Conservation (phyloP, 1,139 yeast genomes). For the Nematodospora anomalae region DNA sequence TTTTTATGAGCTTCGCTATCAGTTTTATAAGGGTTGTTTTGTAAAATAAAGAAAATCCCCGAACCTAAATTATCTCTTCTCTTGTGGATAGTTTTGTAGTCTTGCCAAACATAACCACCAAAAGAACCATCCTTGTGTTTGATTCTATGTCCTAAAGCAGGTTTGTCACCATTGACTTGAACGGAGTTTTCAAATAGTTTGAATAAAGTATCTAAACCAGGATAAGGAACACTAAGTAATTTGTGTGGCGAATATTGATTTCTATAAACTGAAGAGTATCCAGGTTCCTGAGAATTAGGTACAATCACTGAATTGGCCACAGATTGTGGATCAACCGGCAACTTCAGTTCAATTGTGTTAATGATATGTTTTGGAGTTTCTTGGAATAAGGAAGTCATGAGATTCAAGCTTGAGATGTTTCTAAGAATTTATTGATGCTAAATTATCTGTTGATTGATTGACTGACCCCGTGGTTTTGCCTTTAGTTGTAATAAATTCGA, state of each 20-base stretch:
- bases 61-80: constrained; percentile 58
- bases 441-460: not conserved
- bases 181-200: constrained; percentile 48
- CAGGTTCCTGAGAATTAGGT: constrained; percentile 33
- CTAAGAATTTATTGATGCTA: not conserved
- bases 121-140: constrained; percentile 41
- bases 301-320: constrained; percentile 20
- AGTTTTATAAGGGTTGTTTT: constrained; percentile 40
- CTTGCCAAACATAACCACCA: constrained; percentile 48
- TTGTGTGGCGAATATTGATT: constrained; percentile 38
- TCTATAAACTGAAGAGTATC: constrained; percentile 56
- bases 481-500: too few relatives aligned
- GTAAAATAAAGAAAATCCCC: constrained; percentile 59
- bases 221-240: constrained; percentile 47
- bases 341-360: constrained; percentile 6
- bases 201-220: constrained; percentile 50
- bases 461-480: too few relatives aligned
- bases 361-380: constrained; percentile 14
- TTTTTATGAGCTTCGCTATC: constrained; percentile 28
- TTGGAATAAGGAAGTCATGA: constrained; percentile 10
- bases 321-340: constrained; percentile 13
- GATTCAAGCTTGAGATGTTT: too few relatives aligned
- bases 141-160: constrained; percentile 54
- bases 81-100: constrained; percentile 40
- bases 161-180: constrained; percentile 32